Conservation (phyloP, 306 rosid species). For the Vicia sativa region DNA sequence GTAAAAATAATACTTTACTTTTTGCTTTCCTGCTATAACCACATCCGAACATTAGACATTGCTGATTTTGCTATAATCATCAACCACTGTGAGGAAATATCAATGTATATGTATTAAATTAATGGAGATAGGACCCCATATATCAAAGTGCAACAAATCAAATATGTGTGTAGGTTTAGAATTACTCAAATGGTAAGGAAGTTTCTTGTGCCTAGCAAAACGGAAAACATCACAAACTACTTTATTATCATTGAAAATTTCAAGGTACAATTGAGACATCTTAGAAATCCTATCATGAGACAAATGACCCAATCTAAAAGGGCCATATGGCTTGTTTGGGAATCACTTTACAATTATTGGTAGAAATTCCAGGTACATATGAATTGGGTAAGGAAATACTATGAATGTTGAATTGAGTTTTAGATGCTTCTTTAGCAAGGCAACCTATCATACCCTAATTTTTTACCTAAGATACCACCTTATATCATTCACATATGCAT, state of each 20-base stretch:
- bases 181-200: background rate
- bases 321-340: background rate
- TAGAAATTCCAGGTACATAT: background rate
- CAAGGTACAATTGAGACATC: background rate
- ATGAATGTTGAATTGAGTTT: too few relatives aligned
- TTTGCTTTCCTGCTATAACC: too few relatives aligned
- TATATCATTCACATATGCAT: too few relatives aligned
- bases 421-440: background rate
- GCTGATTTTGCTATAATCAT: background rate
- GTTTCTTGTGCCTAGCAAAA: background rate
- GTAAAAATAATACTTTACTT: too few relatives aligned
- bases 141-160: background rate
- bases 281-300: background rate
- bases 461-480: too few relatives aligned
- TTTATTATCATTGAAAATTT: background rate
- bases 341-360: background rate
- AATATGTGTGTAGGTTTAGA: background rate
- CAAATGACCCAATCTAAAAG: background rate
- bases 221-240: background rate
- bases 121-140: background rate
- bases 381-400: background rate
- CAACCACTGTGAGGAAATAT: background rate
- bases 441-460: too few relatives aligned
- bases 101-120: background rate
- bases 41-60: background rate